These are phyloP conservation scores for Leccinum boreale DNA, from an alignment of 768 basidiomycete genomes.

Conservation along the genomic window DNA sequence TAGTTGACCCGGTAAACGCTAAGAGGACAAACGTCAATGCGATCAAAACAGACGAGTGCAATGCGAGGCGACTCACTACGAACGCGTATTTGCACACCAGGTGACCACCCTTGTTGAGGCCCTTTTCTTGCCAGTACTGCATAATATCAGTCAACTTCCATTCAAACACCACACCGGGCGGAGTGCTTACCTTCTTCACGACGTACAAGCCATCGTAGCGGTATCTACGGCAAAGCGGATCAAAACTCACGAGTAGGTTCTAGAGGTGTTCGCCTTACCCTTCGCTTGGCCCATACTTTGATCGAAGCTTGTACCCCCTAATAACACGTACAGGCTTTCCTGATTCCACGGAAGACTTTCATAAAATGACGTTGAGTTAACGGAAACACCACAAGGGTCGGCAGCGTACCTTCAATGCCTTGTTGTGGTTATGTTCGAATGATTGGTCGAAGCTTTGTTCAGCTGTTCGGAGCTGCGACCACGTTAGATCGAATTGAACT, in stretches of 20 bases:
- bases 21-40: background rate
- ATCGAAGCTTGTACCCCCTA: conserved; percentile 65
- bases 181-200: conserved; percentile 58
- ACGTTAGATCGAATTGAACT: background rate
- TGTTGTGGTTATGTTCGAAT: conserved; percentile 73
- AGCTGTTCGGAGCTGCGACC: conserved; percentile 74
- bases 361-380: background rate
- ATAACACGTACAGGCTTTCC: conserved; percentile 84
- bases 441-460: conserved; percentile 82
- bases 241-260: background rate
- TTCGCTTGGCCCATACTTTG: conserved; percentile 73
- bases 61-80: conserved; percentile 45
- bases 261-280: conserved; percentile 43
- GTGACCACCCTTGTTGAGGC: conserved; percentile 64
- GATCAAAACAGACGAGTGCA: background rate
- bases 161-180: background rate
- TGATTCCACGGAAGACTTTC: conserved; percentile 72
- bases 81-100: conserved; percentile 86
- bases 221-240: conserved; percentile 46
- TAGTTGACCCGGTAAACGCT: conserved; percentile 28
- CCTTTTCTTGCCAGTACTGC: conserved; percentile 74
- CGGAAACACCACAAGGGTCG: background rate
- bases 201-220: conserved; percentile 88
- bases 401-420: conserved; percentile 53
- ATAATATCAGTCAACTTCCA: background rate